phyloP scores from a whole-genome alignment of 345 rosid genomes.

The Dimocarpus longan region DNA sequence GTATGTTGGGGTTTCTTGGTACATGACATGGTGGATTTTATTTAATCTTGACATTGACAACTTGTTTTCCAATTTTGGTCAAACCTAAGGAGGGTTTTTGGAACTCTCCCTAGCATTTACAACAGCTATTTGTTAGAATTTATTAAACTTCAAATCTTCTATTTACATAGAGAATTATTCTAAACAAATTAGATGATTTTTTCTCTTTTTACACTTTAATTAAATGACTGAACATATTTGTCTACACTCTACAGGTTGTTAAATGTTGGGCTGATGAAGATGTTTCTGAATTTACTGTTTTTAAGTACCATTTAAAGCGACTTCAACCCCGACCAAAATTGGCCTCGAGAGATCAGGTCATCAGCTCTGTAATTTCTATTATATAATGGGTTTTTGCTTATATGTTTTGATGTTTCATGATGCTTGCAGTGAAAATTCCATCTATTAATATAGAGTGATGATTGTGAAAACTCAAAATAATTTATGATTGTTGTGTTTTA shows the following conservation, averaged over 20 bases:
- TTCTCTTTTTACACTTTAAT: neutral
- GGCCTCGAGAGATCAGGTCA: constrained; percentile 26
- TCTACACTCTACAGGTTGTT: constrained; percentile 27
- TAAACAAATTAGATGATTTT: neutral
- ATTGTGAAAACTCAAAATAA: no score
- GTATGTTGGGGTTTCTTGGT: neutral
- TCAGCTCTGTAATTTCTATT: neutral
- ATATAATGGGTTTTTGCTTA: neutral
- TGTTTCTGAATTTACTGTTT: constrained; percentile 28
- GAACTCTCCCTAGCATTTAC: neutral
- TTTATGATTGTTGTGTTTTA: neutral
- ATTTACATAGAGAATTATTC: neutral
- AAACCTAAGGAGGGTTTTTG: neutral
- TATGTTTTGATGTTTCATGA: neutral
- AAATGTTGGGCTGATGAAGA: constrained; percentile 23
- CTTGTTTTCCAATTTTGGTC: neutral
- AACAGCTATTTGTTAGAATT: neutral
- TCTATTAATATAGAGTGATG: neutral
- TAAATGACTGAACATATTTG: neutral
- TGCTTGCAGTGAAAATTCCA: neutral
- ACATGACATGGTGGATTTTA: neutral
- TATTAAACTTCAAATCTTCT: neutral
- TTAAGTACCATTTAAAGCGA: constrained; percentile 29
- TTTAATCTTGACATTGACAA: neutral
- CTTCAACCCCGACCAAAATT: constrained; percentile 20